Evolutionary conservation across 345 rosid genomes (phyloP).

Genomic region (Corymbia maculata): DNA sequence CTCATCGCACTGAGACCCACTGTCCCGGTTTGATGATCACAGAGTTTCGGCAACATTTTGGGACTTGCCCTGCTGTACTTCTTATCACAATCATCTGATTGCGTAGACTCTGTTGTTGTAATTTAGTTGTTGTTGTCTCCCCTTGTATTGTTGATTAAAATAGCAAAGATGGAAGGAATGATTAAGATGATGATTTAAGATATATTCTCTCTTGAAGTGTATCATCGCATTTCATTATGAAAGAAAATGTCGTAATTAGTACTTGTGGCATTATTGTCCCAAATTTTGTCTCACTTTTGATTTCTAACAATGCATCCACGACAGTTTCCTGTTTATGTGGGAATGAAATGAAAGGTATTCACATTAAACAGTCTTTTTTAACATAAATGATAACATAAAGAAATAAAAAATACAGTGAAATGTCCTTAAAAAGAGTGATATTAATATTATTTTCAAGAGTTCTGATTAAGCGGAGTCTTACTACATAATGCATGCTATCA

Average conservation of each 20-base stretch:
- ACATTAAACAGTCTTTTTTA: neutral
- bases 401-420: neutral
- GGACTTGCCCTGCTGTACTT: neutral
- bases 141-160: neutral
- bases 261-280: neutral
- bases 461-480: neutral
- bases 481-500: neutral
- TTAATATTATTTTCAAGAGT: neutral
- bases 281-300: neutral
- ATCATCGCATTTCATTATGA: neutral
- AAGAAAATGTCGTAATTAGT: neutral
- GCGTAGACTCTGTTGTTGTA: neutral
- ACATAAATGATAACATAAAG: neutral
- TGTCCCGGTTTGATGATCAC: constrained; percentile 25
- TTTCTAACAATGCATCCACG: neutral
- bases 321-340: neutral
- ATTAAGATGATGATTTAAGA: neutral
- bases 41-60: neutral
- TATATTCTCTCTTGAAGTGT: neutral
- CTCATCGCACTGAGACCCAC: constrained; percentile 43
- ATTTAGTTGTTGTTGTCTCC: neutral
- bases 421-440: neutral
- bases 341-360: neutral
- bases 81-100: neutral
- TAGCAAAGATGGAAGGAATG: neutral